phyloP scores from a whole-genome alignment of 2,329 filamentous ascomycete species.

The Pseudogymnoascus sp. region DNA sequence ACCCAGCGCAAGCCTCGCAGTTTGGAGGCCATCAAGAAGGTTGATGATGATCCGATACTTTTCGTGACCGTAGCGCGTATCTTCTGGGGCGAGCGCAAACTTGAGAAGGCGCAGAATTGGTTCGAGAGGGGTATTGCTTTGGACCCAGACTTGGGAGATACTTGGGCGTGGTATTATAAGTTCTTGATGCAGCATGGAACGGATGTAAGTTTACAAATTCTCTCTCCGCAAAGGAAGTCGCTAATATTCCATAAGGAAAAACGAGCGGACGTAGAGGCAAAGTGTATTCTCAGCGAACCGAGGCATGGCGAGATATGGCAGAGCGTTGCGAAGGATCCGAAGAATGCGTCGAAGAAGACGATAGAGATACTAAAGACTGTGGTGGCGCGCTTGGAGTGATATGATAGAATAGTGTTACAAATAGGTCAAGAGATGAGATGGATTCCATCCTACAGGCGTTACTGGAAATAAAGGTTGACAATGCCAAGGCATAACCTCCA shows the following conservation, averaged over 20 bases:
- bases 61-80: conserved; percentile 90
- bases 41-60: conserved; percentile 81
- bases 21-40: conserved; percentile 92
- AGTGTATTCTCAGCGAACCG: conserved; percentile 76
- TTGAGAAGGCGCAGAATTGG: conserved; percentile 94
- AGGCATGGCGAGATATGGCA: conserved; percentile 93
- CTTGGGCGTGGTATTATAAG: conserved; percentile 97
- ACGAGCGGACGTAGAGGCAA: conserved; percentile 70
- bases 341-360: conserved; percentile 62
- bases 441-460: background rate
- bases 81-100: conserved; percentile 86
- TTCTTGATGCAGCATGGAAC: conserved; percentile 90
- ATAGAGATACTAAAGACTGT: conserved; percentile 82
- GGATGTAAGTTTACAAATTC: conserved; percentile 38
- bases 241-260: conserved; percentile 52
- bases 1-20: conserved; percentile 88
- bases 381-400: conserved; percentile 37
- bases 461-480: background rate
- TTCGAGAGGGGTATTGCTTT: conserved; percentile 91
- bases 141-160: conserved; percentile 81
- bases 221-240: conserved; percentile 4
- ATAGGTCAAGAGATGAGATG: background rate
- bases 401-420: background rate
- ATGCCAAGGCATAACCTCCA: background rate
- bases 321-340: conserved; percentile 72